These are phyloP conservation scores for Choricystis sp. DNA, from an alignment of 139 green algal species.

Conservation along the genomic window DNA sequence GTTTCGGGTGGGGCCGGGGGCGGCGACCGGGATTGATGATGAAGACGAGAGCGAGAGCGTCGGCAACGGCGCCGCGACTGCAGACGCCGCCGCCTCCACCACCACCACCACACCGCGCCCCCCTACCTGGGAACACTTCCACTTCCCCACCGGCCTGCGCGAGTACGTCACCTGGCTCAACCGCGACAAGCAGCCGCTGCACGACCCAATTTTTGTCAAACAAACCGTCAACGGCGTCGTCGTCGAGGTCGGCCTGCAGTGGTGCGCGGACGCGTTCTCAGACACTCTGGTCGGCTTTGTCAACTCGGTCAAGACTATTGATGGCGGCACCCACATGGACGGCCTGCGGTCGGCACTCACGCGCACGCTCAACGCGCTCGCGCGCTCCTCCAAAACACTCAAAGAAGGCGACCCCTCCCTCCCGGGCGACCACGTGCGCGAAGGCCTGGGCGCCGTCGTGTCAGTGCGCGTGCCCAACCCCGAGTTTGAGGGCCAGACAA, in stretches of 20 bases:
- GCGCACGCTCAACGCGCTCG: conserved; percentile 58
- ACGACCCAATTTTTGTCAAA: conserved; percentile 52
- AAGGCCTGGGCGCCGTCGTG: conserved; percentile 58
- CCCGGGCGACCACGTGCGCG: conserved; percentile 74
- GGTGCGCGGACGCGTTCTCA: conserved; percentile 58
- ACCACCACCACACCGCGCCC: no score
- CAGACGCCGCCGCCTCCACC: conserved; percentile 20
- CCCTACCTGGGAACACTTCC: conserved; percentile 48
- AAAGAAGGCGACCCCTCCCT: conserved; percentile 69
- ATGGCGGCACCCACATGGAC: conserved; percentile 94
- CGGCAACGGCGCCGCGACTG: no score
- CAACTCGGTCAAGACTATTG: conserved; percentile 88
- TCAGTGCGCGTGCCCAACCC: conserved; percentile 71
- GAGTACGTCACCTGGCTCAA: conserved; percentile 79
- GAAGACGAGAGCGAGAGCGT: no score
- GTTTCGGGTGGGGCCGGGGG: conserved; percentile 12
- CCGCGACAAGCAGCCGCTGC: conserved; percentile 36
- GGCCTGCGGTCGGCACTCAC: conserved; percentile 70
- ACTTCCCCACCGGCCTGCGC: conserved; percentile 50
- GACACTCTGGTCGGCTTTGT: conserved; percentile 85
- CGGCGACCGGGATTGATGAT: conserved; percentile 2
- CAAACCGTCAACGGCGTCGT: conserved; percentile 32
- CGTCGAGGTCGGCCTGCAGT: conserved; percentile 74
- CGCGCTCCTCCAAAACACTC: conserved; percentile 46
- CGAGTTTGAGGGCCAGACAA: conserved; percentile 98